Base-by-base conservation (phyloP, 345 rosid species). In the Citropsis articulata region DNA sequence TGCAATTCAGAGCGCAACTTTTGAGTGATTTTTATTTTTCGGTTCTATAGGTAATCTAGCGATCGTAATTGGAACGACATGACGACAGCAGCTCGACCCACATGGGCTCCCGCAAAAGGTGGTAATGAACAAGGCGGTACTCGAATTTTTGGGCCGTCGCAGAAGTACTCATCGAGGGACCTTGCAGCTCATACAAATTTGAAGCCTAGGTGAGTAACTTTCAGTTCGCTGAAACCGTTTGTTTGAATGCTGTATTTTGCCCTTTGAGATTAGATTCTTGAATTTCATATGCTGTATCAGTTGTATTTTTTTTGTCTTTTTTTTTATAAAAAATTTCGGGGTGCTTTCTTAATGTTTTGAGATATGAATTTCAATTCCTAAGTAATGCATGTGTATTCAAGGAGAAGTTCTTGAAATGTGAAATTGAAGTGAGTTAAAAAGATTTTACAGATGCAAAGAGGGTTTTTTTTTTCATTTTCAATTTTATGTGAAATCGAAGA, bases 31-130 rank as follows among this genome's bases (percentile, higher is more conserved):
- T n/a, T 7, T 42, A 13, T 45, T 25, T 24, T 38, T 38, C 19
- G 78, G 19, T 55, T 76, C 35, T 76, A 64, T 9, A 66, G 72
- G 48, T 64, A 36, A 75, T 76, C 24, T 67, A 56, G 73, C 7
- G 73, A 55, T 64, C 50, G 78, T 75, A 22, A 31, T 13, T 27
- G 28, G 27, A 55, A 67, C 55, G 50, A n/a, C 35, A 95, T 92
- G 99, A 96, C 99, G 75, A 94, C 98, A 25, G 99, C 98, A 16
- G 98, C 99, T 66, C 80, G 98, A 71, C 99, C 99, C 5, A 96
- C 99, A 3, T 96, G 99, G 99, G 97, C 97, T 27, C 99, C 99
- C 50, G 99, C 98, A 0, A 96, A 96, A 88, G 99, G 99, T 78
- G 98, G 99, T 8, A 91, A 94, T 73, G 99, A 96, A 86, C 98